These are phyloP conservation scores for Pseudohalonectria lignicola DNA, from an alignment of 2,329 filamentous ascomycete genomes.

Conservation along the genomic window DNA sequence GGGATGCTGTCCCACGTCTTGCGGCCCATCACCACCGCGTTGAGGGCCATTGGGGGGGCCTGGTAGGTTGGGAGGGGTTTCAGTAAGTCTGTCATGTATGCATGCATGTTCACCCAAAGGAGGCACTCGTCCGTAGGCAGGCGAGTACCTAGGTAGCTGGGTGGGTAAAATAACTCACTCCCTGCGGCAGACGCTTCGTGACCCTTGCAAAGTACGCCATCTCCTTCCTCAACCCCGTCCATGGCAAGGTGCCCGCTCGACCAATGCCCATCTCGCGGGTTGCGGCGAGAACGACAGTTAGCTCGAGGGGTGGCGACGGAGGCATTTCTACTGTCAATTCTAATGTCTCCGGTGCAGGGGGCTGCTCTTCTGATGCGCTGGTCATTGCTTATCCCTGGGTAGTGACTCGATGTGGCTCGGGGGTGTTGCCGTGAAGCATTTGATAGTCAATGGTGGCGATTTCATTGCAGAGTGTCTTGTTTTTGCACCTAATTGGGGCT, in stretches of 20 bases:
- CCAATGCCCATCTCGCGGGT: constrained; percentile 90
- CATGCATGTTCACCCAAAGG: no score
- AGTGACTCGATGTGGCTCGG: no score
- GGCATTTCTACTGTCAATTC: not conserved
- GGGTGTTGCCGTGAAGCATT: no score
- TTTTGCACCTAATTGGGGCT: no score
- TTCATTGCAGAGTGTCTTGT: no score
- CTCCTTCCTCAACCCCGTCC: constrained; percentile 79
- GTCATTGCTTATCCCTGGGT: no score
- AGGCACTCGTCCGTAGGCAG: no score
- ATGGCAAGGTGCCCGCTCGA: constrained; percentile 66
- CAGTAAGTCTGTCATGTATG: not conserved
- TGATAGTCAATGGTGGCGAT: no score
- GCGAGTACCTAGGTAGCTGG: no score
- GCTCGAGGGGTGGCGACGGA: constrained; percentile 27
- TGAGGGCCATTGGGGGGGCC: constrained; percentile 29
- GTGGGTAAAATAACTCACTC: constrained; percentile 4
- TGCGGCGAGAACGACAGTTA: constrained; percentile 90
- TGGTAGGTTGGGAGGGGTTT: not conserved
- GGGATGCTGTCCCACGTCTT: constrained; percentile 96
- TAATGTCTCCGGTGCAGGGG: no score
- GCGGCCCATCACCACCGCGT: constrained; percentile 91
- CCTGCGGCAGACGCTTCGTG: constrained; percentile 52
- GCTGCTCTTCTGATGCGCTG: no score
- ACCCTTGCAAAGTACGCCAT: constrained; percentile 93